Evolutionary conservation across 2,329 filamentous ascomycete species (phyloP).

Genomic region (Septoria linicola): DNA sequence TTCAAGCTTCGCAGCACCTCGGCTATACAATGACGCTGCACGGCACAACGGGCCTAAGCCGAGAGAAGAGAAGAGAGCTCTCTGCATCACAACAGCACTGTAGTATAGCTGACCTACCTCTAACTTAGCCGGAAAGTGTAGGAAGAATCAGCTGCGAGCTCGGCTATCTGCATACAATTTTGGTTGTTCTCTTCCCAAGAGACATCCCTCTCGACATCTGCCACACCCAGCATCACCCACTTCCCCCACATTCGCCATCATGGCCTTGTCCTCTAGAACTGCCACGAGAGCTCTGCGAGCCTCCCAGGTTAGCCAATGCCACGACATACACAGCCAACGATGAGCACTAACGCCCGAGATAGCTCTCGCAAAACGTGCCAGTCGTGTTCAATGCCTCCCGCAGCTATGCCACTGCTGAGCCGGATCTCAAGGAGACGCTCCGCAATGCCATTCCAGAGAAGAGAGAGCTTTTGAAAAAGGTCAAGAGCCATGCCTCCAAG

Average conservation of each 20-base stretch:
- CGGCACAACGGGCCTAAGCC: conserved; percentile 5
- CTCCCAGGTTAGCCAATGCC: conserved; percentile 55
- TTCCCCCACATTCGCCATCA: conserved; percentile 36
- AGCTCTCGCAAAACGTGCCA: conserved; percentile 32
- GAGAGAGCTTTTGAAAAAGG: conserved; percentile 87
- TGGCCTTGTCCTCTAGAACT: conserved; percentile 65
- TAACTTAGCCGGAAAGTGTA: too few relatives aligned
- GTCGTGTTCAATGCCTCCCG: conserved; percentile 41
- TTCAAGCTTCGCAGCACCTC: conserved; percentile 10
- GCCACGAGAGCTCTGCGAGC: conserved; percentile 63
- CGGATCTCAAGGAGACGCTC: conserved; percentile 84
- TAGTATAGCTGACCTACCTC: too few relatives aligned
- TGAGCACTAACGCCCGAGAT: background rate
- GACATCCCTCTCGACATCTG: too few relatives aligned
- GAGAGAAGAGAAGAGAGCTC: background rate
- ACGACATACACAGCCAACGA: too few relatives aligned
- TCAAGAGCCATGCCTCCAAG: conserved; percentile 81
- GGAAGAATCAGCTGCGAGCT: background rate
- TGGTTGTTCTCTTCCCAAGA: background rate
- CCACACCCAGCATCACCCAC: background rate
- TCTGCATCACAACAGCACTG: too few relatives aligned
- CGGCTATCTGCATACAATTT: background rate
- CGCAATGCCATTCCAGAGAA: conserved; percentile 84
- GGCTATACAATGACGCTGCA: conserved; percentile 13
- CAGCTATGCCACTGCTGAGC: conserved; percentile 73